Evolutionary conservation across 2,329 filamentous ascomycete genomes (phyloP), one percentile per base, ranked within the genome.

Genomic region (Neonectria punicea): DNA sequence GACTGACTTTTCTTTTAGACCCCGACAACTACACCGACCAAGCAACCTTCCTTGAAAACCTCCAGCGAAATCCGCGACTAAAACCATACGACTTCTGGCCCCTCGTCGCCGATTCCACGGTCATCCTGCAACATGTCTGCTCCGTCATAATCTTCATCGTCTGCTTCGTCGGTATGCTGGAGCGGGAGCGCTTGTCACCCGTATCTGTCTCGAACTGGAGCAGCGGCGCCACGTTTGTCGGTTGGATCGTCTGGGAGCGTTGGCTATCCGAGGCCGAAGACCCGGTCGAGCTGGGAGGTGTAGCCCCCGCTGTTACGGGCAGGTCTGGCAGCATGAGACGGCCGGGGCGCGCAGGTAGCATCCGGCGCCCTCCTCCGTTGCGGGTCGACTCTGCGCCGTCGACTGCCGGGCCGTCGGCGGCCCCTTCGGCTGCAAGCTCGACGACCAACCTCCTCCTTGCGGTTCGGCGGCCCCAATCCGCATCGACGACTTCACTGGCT

Each of bases 11-110:
- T 20, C 57, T 20, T 53, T 46, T 57, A 94, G 93, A 97, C 77
- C 94, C 96, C n/a, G 96, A 99, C 79, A 99, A 99, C 79, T 98
- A 98, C 78, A 98, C 96, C 44, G 96, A 99, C 77, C 94, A 96
- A 77, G 93, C 93, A 65, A 98, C 96, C 1, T 99, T 99, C 74
- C 90, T 99, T 70, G 95, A 98, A 76, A 94, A 97, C 74, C 88
- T 99, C 18, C 95, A 99, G 79, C 89, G 94, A 53, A 99, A 99
- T 78, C 95, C 95, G 5, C 90, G 94, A 44, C 87, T 98, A 57
- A 92, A 96, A 70, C 95, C 95, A 0, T 99, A 99, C 79, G 94
- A 98, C 76, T 99, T 99, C 80, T 99, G 96, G 95, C 93, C 94
- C 9, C 86, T 99, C 36, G 94, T 98, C 55, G 93, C 93, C 62